phyloP scores from a whole-genome alignment of 768 basidiomycete species.

The Russula dissimulans region DNA sequence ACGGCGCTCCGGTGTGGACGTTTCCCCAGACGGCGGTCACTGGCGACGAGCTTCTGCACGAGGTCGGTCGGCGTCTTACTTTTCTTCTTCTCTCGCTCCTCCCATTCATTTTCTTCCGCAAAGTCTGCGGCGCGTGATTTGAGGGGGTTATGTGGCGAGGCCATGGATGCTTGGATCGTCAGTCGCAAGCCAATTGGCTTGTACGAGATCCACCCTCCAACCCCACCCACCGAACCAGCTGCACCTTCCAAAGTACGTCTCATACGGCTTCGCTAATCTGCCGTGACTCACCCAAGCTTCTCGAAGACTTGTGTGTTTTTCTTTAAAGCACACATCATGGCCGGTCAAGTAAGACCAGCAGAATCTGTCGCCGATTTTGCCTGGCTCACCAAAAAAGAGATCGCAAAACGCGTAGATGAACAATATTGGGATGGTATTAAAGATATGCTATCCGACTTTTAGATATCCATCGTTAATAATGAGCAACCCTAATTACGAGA shows the following conservation, averaged over 20 bases:
- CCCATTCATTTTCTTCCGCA: background rate
- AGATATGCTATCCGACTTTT: conserved; percentile 69
- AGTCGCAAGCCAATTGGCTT: conserved; percentile 81
- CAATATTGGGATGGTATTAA: conserved; percentile 71
- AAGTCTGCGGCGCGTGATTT: conserved; percentile 73
- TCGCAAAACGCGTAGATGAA: conserved; percentile 54
- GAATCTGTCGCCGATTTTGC: conserved; percentile 64
- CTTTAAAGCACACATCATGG: conserved; percentile 88
- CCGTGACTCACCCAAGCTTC: background rate
- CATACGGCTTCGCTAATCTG: background rate
- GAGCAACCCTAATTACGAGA: background rate
- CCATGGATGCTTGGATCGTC: conserved; percentile 95
- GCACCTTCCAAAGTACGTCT: conserved; percentile 15
- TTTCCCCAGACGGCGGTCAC: conserved; percentile 65
- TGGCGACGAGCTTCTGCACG: conserved; percentile 64
- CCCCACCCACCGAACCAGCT: conserved; percentile 20
- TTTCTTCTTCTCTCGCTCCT: background rate
- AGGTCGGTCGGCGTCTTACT: conserved; percentile 38
- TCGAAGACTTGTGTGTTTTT: conserved; percentile 71
- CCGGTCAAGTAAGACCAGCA: conserved; percentile 69
- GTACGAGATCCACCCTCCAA: conserved; percentile 39
- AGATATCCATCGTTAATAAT: conserved; percentile 5
- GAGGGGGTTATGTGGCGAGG: conserved; percentile 57
- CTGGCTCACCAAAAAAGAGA: conserved; percentile 92
- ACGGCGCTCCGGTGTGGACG: conserved; percentile 55